Percentiles rank a stretch among this genome's conserved stretches.
Conservation (phyloP, 2,329 filamentous ascomycete species). For the Cadophora sp. region DNA sequence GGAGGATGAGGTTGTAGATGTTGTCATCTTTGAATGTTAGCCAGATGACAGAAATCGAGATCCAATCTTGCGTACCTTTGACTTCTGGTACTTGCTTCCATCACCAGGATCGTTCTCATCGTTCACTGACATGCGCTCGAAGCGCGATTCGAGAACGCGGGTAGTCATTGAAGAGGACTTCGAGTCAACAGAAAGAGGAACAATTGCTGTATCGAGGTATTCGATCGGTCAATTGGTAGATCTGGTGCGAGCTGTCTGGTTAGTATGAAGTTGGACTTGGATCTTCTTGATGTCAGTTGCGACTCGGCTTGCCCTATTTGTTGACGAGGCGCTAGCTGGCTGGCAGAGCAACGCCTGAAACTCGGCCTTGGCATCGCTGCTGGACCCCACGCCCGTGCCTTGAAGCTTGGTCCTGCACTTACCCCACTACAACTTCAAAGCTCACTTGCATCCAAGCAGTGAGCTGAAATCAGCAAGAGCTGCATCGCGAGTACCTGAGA, state of each 20-base stretch:
- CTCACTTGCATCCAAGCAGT: background rate
- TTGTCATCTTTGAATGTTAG: conserved; percentile 34
- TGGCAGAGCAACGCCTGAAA: conserved; percentile 5
- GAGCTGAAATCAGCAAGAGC: conserved; percentile 2
- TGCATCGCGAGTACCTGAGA: conserved; percentile 5
- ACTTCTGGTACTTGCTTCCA: conserved; percentile 69
- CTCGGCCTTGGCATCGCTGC: background rate
- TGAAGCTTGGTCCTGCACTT: background rate
- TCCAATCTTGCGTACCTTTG: conserved; percentile 66
- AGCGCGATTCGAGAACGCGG: conserved; percentile 81
- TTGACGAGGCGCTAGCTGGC: conserved; percentile 11
- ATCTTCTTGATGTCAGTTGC: background rate
- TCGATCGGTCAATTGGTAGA: background rate
- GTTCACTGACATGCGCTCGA: conserved; percentile 88
- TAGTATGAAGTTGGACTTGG: conserved; percentile 6
- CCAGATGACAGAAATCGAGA: conserved; percentile 45
- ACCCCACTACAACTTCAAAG: conserved; percentile 6
- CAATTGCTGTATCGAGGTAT: background rate
- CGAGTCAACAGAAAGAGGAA: background rate
- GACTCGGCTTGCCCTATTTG: background rate
- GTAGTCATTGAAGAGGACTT: conserved; percentile 64
- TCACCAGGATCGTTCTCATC: conserved; percentile 80
- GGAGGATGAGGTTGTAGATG: conserved; percentile 37
- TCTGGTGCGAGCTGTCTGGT: background rate
- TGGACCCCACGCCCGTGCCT: background rate